Evolutionary conservation across 2,329 filamentous ascomycete species (phyloP).

Genomic region (Fusarium bactridioides): DNA sequence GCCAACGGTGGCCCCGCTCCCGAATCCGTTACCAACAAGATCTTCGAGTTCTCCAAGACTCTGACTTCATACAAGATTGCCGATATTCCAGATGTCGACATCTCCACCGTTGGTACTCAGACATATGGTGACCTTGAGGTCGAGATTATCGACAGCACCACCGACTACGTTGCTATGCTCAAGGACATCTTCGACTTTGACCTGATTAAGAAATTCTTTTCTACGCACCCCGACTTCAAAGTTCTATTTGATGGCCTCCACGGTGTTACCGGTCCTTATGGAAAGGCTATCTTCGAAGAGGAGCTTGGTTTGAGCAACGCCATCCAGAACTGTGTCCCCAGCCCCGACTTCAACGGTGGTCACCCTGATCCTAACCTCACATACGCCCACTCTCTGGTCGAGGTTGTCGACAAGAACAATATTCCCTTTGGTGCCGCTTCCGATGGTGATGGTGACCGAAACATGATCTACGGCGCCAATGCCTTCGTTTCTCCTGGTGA

Average conservation of each 20-base stretch:
- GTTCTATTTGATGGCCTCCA: slow-evolving; percentile 94
- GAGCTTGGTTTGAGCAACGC: slow-evolving; percentile 82
- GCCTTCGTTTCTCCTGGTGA: slow-evolving; percentile 97
- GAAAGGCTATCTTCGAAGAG: slow-evolving; percentile 91
- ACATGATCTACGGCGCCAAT: slow-evolving; percentile 99
- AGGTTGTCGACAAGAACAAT: slow-evolving; percentile 87
- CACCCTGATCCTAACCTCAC: slow-evolving; percentile 98
- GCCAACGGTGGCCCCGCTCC: slow-evolving; percentile 95
- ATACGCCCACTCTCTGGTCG: slow-evolving; percentile 93
- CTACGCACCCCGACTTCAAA: slow-evolving; percentile 89
- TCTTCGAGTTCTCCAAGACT: slow-evolving; percentile 89
- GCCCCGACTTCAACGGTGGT: slow-evolving; percentile 94
- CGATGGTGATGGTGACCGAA: slow-evolving; percentile 96
- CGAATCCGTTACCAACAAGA: slow-evolving; percentile 97
- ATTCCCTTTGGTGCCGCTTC: slow-evolving; percentile 97
- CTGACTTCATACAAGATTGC: slow-evolving; percentile 92
- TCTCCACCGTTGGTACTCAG: slow-evolving; percentile 81
- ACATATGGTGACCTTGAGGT: slow-evolving; percentile 89
- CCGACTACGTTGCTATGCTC: slow-evolving; percentile 93
- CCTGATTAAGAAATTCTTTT: slow-evolving; percentile 93
- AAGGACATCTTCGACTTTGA: slow-evolving; percentile 99
- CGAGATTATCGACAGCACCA: slow-evolving; percentile 91
- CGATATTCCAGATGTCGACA: slow-evolving; percentile 86
- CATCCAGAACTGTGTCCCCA: slow-evolving; percentile 91
- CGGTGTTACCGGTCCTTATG: slow-evolving; percentile 96